Evolutionary conservation across 106 monocot genomes (phyloP).

Genomic region (Dendrobium chrysotoxum): DNA sequence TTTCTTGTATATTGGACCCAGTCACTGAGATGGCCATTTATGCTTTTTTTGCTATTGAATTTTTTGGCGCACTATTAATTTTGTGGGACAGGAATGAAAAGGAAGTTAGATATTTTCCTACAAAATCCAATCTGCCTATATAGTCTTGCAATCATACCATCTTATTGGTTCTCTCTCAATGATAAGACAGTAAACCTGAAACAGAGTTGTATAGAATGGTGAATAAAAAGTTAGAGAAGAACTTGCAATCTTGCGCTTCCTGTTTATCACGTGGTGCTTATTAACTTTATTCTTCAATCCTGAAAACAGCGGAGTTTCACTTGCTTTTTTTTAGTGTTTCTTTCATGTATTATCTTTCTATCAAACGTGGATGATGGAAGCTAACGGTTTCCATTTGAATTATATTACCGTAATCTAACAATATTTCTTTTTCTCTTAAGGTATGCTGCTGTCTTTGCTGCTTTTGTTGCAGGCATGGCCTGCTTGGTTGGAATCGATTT

Average conservation of each 20-base stretch:
- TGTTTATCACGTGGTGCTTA: not conserved
- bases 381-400: not conserved
- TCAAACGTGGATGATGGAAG: not conserved
- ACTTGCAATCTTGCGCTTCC: not conserved
- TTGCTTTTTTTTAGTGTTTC: not conserved
- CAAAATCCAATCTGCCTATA: not conserved
- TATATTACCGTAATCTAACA: not conserved
- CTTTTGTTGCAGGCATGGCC: conserved; percentile 92
- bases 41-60: too few relatives aligned
- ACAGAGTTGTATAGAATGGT: not conserved
- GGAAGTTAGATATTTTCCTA: not conserved
- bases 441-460: conserved; percentile 83
- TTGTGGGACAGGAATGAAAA: too few relatives aligned
- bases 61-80: too few relatives aligned
- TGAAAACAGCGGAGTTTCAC: not conserved
- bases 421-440: conserved; percentile 26
- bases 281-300: not conserved
- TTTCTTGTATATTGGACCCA: too few relatives aligned
- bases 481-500: conserved; percentile 90
- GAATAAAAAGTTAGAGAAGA: not conserved
- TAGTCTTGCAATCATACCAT: not conserved
- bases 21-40: too few relatives aligned
- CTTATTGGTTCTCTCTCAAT: not conserved
- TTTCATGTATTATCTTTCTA: not conserved
- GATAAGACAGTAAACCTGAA: not conserved